Evolutionary conservation across 495 filamentous ascomycete genomes (phyloP), one percentile per base, ranked within the genome.

Genomic region (Emericellopsis terricola): DNA sequence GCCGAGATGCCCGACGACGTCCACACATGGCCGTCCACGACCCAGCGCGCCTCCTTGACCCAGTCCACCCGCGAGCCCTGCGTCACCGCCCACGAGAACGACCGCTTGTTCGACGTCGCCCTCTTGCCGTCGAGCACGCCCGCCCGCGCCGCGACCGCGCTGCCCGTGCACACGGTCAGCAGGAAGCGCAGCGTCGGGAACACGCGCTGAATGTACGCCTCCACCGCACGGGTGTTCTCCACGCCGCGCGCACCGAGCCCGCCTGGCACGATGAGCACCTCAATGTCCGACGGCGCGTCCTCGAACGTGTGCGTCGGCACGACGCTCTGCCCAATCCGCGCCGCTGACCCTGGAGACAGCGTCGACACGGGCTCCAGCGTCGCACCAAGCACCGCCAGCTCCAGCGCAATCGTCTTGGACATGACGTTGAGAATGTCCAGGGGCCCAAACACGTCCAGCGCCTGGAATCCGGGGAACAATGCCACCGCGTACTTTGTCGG

Each of bases 1-100:
- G 76, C 73, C 29, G 61, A 65, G 0, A 81, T 53, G n/a, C 72
- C 76, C 1, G 71, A 68, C 0, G 60, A 60, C 10, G 70, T 75
- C 73, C 75, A 81, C 0, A 76, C 44, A 38, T 74, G 71, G 13
- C 71, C 73, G 52, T 76, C 72, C 3, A 49, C 43, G 0, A 76
- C 68, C 75, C 73, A 80, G 32, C 76, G 48, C 17, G 76, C 76
- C 24, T 51, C 46, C 2, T 56, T 41, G 1, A 73, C 51, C 76
- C 75, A 81, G 0, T 63, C 21, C 15, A 69, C 65, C 8, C 55
- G 49, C 0, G 57, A 45, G 2, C 61, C 47, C 21, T 61, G 15
- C 8, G 10, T 15, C 9, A 7, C 48, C 34, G 70, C 67, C 38
- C 65, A 57, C 15, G 51, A 39, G 69, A 69, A 76, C 8, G 64